Conservation (phyloP, 805 yeast species). For the Candida pseudoglaebosa region DNA sequence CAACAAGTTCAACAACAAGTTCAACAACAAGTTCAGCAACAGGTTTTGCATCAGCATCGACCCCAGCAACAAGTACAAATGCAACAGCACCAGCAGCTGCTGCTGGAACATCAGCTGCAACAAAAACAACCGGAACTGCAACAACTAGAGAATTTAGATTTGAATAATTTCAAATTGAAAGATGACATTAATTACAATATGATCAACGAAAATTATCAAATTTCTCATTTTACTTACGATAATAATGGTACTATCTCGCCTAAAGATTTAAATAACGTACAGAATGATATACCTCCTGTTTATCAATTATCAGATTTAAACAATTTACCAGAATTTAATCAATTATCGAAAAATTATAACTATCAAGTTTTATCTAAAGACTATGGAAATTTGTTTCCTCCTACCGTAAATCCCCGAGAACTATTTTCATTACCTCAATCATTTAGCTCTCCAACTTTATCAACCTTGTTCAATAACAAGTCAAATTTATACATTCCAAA, state of each 20-base stretch:
- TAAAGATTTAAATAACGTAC: not conserved
- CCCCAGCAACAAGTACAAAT: not conserved
- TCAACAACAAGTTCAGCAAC: no score
- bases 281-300: not conserved
- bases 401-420: slow-evolving; percentile 33
- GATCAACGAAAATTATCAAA: not conserved
- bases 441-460: slow-evolving; percentile 17
- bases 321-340: not conserved
- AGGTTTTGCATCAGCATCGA: not conserved
- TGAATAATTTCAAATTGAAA: not conserved
- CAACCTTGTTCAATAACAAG: slow-evolving; percentile 8
- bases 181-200: not conserved
- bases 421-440: slow-evolving; percentile 15
- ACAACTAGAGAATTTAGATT: not conserved
- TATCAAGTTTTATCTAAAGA: not conserved
- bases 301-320: not conserved
- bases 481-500: slow-evolving; percentile 1
- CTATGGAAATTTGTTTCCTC: slow-evolving; percentile 1
- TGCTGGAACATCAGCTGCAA: no score
- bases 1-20: no score
- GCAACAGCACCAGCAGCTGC: no score
- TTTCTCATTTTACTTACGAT: not conserved
- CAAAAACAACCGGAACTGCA: no score
- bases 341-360: not conserved
- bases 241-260: not conserved